Percentiles rank a stretch among this genome's conserved stretches.
These are phyloP conservation scores for Penicillium psychrosexuale DNA, from an alignment of 2,329 filamentous ascomycete genomes.

Conservation along the genomic window DNA sequence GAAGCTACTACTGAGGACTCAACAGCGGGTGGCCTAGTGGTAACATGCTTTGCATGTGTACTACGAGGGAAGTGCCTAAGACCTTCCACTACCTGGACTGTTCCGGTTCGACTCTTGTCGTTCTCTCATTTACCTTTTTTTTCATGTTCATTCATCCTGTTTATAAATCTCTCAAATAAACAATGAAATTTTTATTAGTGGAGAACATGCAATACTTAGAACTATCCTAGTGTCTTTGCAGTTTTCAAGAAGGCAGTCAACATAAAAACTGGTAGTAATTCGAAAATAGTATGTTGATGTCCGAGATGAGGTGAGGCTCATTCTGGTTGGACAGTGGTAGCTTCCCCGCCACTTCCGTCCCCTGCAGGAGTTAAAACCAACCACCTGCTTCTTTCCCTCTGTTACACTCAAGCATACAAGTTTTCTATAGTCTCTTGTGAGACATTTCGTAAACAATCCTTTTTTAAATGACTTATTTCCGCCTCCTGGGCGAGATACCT, in stretches of 20 bases:
- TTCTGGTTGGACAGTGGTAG: not conserved
- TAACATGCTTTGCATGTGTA: not conserved
- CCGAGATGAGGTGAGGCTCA: not conserved
- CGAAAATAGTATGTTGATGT: not conserved
- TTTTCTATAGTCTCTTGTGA: not conserved
- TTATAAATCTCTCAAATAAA: not conserved
- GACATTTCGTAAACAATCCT: not conserved
- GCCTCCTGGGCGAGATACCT: not conserved
- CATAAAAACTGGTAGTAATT: not conserved
- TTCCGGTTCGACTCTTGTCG: not conserved
- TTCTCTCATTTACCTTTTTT: not conserved
- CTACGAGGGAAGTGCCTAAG: not conserved
- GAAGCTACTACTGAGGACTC: not conserved
- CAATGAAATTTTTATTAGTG: not conserved
- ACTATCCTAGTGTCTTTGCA: not conserved
- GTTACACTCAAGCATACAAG: not conserved
- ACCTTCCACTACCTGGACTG: not conserved
- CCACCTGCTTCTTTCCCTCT: not conserved
- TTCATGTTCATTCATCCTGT: too few species aligned
- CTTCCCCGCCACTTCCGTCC: constrained; percentile 16
- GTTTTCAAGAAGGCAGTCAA: not conserved
- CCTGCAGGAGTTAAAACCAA: not conserved
- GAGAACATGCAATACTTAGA: not conserved
- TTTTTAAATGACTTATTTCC: not conserved
- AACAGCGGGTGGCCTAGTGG: not conserved